Conservation (phyloP, 768 basidiomycete genomes). For the Cubamyces sp. region DNA sequence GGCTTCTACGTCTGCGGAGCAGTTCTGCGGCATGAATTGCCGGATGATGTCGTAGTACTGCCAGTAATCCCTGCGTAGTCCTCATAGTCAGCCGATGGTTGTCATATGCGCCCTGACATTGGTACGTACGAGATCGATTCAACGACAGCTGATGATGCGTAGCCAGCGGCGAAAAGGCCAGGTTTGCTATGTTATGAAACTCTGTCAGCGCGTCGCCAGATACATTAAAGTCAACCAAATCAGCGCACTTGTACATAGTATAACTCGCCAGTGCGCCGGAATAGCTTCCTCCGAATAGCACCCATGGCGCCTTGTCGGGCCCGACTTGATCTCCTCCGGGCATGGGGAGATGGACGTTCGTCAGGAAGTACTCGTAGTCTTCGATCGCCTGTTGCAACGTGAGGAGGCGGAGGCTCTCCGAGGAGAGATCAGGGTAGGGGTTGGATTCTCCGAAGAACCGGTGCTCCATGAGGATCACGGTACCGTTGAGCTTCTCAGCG, state of each 20-base stretch:
- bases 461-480: conserved; percentile 68
- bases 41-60: conserved; percentile 74
- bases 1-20: conserved; percentile 70
- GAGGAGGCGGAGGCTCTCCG: conserved; percentile 57
- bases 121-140: conserved; percentile 51
- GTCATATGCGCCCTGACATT: too few relatives aligned
- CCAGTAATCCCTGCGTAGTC: conserved; percentile 56
- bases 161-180: conserved; percentile 61
- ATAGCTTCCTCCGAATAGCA: conserved; percentile 48
- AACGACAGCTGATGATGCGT: conserved; percentile 70
- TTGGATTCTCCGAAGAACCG: conserved; percentile 78
- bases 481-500: conserved; percentile 66
- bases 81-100: neutral
- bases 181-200: conserved; percentile 50
- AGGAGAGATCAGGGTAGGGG: conserved; percentile 62
- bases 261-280: conserved; percentile 56
- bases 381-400: conserved; percentile 78
- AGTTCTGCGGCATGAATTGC: conserved; percentile 69
- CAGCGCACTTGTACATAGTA: conserved; percentile 69
- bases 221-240: neutral
- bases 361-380: conserved; percentile 70
- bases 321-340: conserved; percentile 63
- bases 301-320: conserved; percentile 52
- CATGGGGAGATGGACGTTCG: conserved; percentile 68
- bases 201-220: neutral